Evolutionary conservation across 768 basidiomycete genomes (phyloP), one percentile per base, ranked within the genome.

Genomic region (Macrolepiota albuminosa): DNA sequence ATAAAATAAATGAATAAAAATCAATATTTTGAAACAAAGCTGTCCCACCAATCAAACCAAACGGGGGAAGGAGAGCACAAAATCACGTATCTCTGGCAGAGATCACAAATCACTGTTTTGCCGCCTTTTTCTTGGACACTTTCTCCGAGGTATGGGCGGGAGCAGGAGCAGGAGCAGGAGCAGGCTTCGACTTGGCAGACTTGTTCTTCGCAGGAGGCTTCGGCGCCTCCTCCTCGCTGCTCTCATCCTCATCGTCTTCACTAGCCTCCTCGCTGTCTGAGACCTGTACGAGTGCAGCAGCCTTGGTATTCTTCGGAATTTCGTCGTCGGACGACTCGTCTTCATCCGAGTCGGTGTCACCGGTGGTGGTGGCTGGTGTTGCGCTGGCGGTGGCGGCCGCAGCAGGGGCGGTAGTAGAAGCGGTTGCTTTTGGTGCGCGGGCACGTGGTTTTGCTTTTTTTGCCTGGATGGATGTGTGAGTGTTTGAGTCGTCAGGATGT

Each of bases 291-390:
- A 66, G 68, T 2, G 69, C 66, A n/a, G 58, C 65, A 2, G 36
- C 13, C 52, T 70, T 70, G 13, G 58, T 57, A 24, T 64, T 69
- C 54, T 61, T 69, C 62, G 62, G 65, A n/a, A 61, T 61, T 39
- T 71, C 66, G n/a, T 73, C 79, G 3, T 81, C 79, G 42, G 16
- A 16, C n/a, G 42, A 43, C 0, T 51, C 50, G 34, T n/a, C 31
- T 5, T 70, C 69, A 5, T 24, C 16, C 13, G 51, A 52, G 24
- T 52, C 21, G 10, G 61, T 67, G 2, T 75, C 71, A 13, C 31
- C 70, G 9, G 65, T 63, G 33, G 64, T 49, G 2, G 69, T n/a
- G 66, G 62, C 42, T 5, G 58, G 26, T 6, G 58, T 31, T 11
- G 67, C 64, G 42, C 64, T 60, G 6, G 56, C 61, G 10, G 62